Evolutionary conservation across 176 grass and related monocot genomes (phyloP).

Genomic region (Thalia dealbata): DNA sequence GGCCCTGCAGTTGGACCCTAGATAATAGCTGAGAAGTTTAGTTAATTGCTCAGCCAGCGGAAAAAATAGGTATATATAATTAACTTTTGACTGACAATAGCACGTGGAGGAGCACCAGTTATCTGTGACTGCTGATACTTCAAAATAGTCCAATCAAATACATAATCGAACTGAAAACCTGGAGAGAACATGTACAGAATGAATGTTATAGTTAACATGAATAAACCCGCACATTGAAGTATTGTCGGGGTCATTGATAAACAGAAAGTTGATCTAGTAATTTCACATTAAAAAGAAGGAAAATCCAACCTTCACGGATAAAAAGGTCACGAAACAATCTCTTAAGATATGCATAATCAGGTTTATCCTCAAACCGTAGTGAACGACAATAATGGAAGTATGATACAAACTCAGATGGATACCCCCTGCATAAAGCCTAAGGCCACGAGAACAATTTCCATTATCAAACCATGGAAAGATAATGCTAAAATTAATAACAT

Average conservation of each 20-base stretch:
- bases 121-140: conserved; percentile 98
- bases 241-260: background rate
- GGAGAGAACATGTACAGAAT: conserved; percentile 23
- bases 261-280: background rate
- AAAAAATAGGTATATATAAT: background rate
- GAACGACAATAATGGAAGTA: conserved; percentile 98
- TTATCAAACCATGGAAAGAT: background rate
- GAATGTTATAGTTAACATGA: background rate
- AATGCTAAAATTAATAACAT: background rate
- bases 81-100: conserved; percentile 27
- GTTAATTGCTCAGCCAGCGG: background rate
- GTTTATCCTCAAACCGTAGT: conserved; percentile 82
- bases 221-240: background rate
- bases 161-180: conserved; percentile 99
- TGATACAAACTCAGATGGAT: conserved; percentile 85
- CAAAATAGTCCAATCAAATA: conserved; percentile 98
- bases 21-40: conserved; percentile 7
- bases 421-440: conserved; percentile 76
- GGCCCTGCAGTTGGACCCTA: conserved; percentile 68
- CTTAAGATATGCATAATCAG: conserved; percentile 97
- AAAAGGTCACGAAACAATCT: conserved; percentile 91
- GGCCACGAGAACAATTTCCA: background rate
- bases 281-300: background rate
- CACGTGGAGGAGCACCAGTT: conserved; percentile 61
- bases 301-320: conserved; percentile 74